Percentiles rank a stretch among this genome's conserved stretches.
These are phyloP conservation scores for Lactifluus pinguis DNA, from an alignment of 768 basidiomycete genomes.

Conservation along the genomic window DNA sequence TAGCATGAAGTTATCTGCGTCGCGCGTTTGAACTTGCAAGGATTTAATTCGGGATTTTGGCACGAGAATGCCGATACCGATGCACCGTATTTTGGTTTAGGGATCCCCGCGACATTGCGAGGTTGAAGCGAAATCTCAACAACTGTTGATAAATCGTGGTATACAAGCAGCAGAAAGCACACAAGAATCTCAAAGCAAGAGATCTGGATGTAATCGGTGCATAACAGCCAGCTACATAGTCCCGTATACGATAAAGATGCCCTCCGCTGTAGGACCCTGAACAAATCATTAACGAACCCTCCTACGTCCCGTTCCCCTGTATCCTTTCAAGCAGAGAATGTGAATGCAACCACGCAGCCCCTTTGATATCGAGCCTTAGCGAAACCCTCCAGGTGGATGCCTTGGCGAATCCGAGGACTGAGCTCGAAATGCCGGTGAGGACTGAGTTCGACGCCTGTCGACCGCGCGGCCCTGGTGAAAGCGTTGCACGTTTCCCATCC, in stretches of 20 bases:
- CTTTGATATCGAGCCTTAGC: constrained; percentile 16
- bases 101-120: too few relatives aligned
- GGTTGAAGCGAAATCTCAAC: too few relatives aligned
- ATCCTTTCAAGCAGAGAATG: constrained; percentile 16
- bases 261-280: not conserved
- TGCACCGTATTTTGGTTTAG: too few relatives aligned
- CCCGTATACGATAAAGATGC: not conserved
- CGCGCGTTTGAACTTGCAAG: too few relatives aligned
- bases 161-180: too few relatives aligned
- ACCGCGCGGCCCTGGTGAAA: not conserved
- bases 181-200: too few relatives aligned
- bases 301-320: constrained; percentile 9
- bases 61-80: too few relatives aligned
- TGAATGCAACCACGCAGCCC: constrained; percentile 11
- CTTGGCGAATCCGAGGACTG: not conserved
- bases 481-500: constrained; percentile 4
- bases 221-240: not conserved
- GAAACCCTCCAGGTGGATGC: not conserved
- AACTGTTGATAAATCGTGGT: too few relatives aligned
- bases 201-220: not conserved
- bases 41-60: too few relatives aligned
- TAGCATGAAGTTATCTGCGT: too few relatives aligned
- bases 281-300: not conserved
- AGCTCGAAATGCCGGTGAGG: not conserved
- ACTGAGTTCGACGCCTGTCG: not conserved